Evolutionary conservation across 345 rosid genomes (phyloP), one percentile per base, ranked within the genome.

Genomic region (Brassica carinata): DNA sequence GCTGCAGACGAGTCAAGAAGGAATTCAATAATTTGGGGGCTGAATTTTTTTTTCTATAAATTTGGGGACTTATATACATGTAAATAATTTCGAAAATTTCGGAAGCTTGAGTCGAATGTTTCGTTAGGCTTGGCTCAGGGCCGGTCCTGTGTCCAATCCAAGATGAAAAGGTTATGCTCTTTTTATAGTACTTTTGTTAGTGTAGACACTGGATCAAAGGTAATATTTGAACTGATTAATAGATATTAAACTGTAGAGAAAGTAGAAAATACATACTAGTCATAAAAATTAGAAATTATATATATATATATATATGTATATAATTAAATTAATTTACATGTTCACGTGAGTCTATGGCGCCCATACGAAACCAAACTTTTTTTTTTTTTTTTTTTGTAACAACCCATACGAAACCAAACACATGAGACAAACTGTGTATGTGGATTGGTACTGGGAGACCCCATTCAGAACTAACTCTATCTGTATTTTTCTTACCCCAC

Each of bases 311-410:
- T 10, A 27, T 27, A 6, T 69, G 23, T 43, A 17, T 40, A 23
- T 23, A 23, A 23, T 23, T 23, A 23, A 57, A 26, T 53, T 51
- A 17, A 81, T 76, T 48, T 65, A 57, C 78, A 81, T 74, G 84
- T 81, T 81, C 84, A 77, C 84, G 84, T 81, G 84, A 81, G 76
- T 67, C 77, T 77, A 80, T 67, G 79, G 70, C 72, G 61, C 80
- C 76, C 80, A 81, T 71, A 64, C 68, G 14, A 80, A 80, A 71
- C 75, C 75, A 81, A 81, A 76, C 77, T n/a, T n/a, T n/a, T n/a
- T n/a, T n/a, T n/a, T n/a, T n/a, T n/a, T n/a, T n/a, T n/a, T n/a
- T n/a, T n/a, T n/a, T n/a, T n/a, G n/a, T n/a, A n/a, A n/a, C n/a
- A n/a, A n/a, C 80, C 76, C 80, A 81, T 71, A 64, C 68, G 14